Percentiles rank a stretch among this genome's conserved stretches.
Conservation (phyloP, 2,329 filamentous ascomycete genomes). For the Xylaria digitata region DNA sequence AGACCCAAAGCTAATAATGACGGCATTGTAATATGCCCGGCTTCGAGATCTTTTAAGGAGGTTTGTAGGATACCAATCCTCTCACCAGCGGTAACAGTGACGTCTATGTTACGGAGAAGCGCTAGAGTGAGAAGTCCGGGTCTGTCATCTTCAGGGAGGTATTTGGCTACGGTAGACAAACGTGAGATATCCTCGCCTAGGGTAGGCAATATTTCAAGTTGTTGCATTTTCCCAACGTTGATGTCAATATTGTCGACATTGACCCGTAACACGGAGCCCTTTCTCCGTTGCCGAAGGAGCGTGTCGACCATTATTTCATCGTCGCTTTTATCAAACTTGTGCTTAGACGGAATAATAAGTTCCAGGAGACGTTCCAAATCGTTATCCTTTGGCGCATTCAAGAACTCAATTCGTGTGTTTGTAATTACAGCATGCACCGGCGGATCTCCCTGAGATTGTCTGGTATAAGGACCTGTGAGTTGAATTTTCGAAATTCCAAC, state of each 20-base stretch:
- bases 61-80: slow-evolving; percentile 73
- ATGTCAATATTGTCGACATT: slow-evolving; percentile 73
- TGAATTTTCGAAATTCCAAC: slow-evolving; percentile 81
- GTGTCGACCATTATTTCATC: slow-evolving; percentile 97
- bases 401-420: slow-evolving; percentile 77
- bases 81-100: slow-evolving; percentile 72
- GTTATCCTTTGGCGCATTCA: slow-evolving; percentile 76
- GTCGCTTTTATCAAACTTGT: slow-evolving; percentile 85
- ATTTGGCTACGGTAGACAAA: slow-evolving; percentile 89
- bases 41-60: slow-evolving; percentile 71
- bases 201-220: slow-evolving; percentile 74
- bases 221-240: slow-evolving; percentile 70
- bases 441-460: slow-evolving; percentile 63
- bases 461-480: slow-evolving; percentile 75
- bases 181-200: slow-evolving; percentile 83
- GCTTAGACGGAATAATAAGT: slow-evolving; percentile 89
- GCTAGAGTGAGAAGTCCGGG: slow-evolving; percentile 85
- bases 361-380: slow-evolving; percentile 86
- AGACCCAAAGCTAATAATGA: slow-evolving; percentile 84
- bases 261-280: slow-evolving; percentile 83
- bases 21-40: slow-evolving; percentile 86
- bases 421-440: slow-evolving; percentile 72
- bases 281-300: slow-evolving; percentile 83
- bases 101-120: slow-evolving; percentile 71
- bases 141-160: slow-evolving; percentile 93